phyloP scores from a whole-genome alignment of 1,284 basidiomycete genomes.

The Marasmius fiardii region DNA sequence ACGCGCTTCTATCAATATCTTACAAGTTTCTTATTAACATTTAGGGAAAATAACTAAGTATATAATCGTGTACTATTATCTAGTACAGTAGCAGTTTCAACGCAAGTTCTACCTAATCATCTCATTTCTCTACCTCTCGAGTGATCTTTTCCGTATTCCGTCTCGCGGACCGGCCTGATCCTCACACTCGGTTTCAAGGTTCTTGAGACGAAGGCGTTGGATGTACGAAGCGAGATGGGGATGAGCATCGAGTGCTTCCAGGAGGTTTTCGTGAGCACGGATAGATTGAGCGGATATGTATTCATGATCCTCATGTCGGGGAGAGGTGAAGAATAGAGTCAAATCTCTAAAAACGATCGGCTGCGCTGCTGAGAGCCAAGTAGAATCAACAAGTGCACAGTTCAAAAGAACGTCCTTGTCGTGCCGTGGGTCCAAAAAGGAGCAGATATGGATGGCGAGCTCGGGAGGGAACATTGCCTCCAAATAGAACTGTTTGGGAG shows the following conservation, averaged over 20 bases:
- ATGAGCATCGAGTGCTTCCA: background rate
- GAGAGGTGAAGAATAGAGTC: background rate
- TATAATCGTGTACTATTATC: too few relatives aligned
- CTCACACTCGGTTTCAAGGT: background rate
- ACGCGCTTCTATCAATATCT: too few relatives aligned
- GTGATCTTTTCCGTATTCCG: too few relatives aligned
- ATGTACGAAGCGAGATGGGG: background rate
- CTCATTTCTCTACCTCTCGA: too few relatives aligned
- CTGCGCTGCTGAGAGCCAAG: background rate
- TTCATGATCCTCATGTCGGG: background rate
- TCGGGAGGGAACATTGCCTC: background rate
- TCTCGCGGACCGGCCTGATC: too few relatives aligned
- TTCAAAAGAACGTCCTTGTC: background rate
- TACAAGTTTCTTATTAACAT: too few relatives aligned
- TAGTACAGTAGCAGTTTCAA: too few relatives aligned
- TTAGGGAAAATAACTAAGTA: too few relatives aligned
- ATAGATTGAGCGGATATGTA: background rate
- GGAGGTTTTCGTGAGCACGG: background rate
- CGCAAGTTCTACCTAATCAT: too few relatives aligned
- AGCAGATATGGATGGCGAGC: background rate
- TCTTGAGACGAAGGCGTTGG: background rate
- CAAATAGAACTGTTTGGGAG: too few relatives aligned
- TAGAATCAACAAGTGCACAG: background rate
- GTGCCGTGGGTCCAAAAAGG: background rate
- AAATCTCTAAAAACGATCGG: background rate